These are phyloP conservation scores for Entomortierella parvispora DNA, from an alignment of 192 early-diverging fungal species.

Conservation along the genomic window DNA sequence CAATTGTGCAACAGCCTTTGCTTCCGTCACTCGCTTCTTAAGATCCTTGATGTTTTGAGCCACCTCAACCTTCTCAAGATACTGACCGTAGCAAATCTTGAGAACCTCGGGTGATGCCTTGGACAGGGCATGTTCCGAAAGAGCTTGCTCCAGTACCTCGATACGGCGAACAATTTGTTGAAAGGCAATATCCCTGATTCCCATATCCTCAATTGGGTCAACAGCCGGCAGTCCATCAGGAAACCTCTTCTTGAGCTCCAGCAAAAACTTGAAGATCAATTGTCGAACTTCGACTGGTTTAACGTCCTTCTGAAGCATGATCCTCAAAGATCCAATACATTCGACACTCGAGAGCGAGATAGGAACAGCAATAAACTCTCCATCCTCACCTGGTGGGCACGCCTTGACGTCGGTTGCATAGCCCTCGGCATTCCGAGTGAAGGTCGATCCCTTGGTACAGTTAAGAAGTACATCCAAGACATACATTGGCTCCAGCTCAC, in stretches of 20 bases:
- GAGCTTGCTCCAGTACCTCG: constrained; percentile 69
- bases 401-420: not conserved
- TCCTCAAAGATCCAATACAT: not conserved
- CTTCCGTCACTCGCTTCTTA: constrained; percentile 74
- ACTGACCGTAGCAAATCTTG: constrained; percentile 67
- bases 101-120: constrained; percentile 61
- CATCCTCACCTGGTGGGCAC: not conserved
- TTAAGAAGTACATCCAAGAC: constrained; percentile 86
- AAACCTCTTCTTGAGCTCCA: constrained; percentile 75
- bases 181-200: constrained; percentile 78
- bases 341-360: not conserved
- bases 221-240: constrained; percentile 77
- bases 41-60: constrained; percentile 65
- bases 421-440: constrained; percentile 33
- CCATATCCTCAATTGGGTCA: constrained; percentile 89
- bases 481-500: constrained; percentile 42
- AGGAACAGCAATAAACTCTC: not conserved
- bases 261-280: constrained; percentile 64
- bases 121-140: constrained; percentile 67
- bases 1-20: constrained; percentile 84
- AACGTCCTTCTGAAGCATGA: constrained; percentile 59
- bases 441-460: constrained; percentile 69
- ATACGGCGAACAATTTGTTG: constrained; percentile 65
- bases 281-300: constrained; percentile 54
- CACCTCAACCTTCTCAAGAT: constrained; percentile 68